Percentiles rank a stretch among this genome's conserved stretches.
These are phyloP conservation scores for Podaxis sp. DNA, from an alignment of 768 basidiomycete species.

Conservation along the genomic window DNA sequence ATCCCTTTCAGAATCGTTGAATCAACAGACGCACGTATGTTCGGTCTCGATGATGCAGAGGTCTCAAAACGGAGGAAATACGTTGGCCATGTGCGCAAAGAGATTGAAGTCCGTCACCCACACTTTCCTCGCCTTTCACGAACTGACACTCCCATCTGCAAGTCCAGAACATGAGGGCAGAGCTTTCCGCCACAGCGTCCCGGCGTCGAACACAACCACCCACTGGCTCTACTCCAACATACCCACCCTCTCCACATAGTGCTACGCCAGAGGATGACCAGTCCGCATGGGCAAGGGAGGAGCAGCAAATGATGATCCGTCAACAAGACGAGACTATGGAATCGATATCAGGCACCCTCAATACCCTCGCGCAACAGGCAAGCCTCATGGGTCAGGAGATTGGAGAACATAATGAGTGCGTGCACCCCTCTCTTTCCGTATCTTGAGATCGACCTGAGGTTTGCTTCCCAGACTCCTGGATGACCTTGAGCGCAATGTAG, in stretches of 20 bases:
- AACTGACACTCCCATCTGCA: slow-evolving; percentile 29
- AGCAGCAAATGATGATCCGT: slow-evolving; percentile 86
- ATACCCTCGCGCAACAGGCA: slow-evolving; percentile 84
- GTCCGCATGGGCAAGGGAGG: slow-evolving; percentile 77
- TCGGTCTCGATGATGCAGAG: slow-evolving; percentile 77
- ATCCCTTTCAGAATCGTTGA: slow-evolving; percentile 68
- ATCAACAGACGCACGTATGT: slow-evolving; percentile 75
- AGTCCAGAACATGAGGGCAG: slow-evolving; percentile 74
- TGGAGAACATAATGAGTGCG: slow-evolving; percentile 83
- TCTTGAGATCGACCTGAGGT: background rate
- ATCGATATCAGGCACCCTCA: slow-evolving; percentile 82
- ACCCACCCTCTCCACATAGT: slow-evolving; percentile 19
- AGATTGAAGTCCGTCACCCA: slow-evolving; percentile 65
- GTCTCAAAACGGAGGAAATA: slow-evolving; percentile 74
- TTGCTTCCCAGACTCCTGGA: slow-evolving; percentile 60
- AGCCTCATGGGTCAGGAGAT: slow-evolving; percentile 94
- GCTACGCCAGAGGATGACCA: slow-evolving; percentile 56
- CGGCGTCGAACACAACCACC: slow-evolving; percentile 17
- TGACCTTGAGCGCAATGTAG: slow-evolving; percentile 73
- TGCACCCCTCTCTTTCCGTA: background rate
- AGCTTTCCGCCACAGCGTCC: slow-evolving; percentile 33
- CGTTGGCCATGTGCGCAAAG: slow-evolving; percentile 65
- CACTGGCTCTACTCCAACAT: slow-evolving; percentile 20
- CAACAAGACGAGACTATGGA: slow-evolving; percentile 90
- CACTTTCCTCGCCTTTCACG: background rate